Base-by-base conservation (phyloP, 202 grass and related monocot species). In the Sporobolus alterniflorus region DNA sequence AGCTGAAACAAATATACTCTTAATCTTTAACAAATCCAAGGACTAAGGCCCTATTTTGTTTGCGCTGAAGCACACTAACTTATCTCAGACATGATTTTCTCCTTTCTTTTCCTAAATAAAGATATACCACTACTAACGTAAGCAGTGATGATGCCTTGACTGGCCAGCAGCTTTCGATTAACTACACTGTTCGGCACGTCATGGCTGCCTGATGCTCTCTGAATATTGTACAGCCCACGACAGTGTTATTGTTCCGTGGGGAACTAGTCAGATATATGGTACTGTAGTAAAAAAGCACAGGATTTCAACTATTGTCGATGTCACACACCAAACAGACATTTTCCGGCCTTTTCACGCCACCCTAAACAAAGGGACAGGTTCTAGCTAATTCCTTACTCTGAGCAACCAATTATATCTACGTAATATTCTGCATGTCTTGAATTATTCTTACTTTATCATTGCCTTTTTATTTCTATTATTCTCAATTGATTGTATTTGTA, bases 221-320 rank as follows among this genome's bases (percentile, higher is more conserved):
- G 50, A 51, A 51, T 32, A 72, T n/a, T n/a, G 46, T 25, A 52
- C 46, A 72, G 17, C 18, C 17, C 2, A 29, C 21, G 28, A 26
- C 32, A 50, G 51, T 72, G 46, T 30, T 33, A 22, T 34, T 54
- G 48, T 72, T 72, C 70, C 29, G 29, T 73, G 44, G 44, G 44
- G 44, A 47, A 34, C 70, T 52, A 52, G 70, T 11, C 31, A 64
- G 17, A 64, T 11, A 52, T 22, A 11, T 34, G n/a, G n/a, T n/a
- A n/a, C n/a, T n/a, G n/a, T 74, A 33, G 55, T 75, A 75, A 43
- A 39, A 60, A 52, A 75, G 11, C 31, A 76, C 36, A 78, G 76
- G 66, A 17, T 28, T 43, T 61, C 36, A 30, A 60, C 55, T 76
- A 61, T 61, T 43, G 34, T 43, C 14, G 7, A 2, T 76, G 36